These are phyloP conservation scores for Eragrostis curvula DNA, from an alignment of 176 grass and related monocot genomes.

Conservation along the genomic window DNA sequence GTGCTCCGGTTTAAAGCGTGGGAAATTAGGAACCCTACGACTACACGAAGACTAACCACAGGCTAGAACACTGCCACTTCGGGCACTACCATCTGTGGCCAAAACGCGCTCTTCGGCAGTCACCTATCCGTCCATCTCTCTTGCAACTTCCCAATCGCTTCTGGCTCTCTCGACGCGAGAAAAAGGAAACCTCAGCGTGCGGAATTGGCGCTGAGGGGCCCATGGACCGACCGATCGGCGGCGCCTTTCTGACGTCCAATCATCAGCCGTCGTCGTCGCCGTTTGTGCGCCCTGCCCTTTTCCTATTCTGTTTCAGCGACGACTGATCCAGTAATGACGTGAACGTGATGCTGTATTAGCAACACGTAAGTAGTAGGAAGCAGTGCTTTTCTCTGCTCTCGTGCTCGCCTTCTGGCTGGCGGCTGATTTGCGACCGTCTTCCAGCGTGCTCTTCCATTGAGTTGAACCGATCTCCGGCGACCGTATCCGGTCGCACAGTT, in stretches of 20 bases:
- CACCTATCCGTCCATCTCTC: constrained; percentile 27
- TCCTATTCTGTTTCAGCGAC: not conserved
- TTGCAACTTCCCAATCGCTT: constrained; percentile 24
- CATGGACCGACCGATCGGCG: not conserved
- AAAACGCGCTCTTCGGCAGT: not conserved
- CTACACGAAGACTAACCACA: not conserved
- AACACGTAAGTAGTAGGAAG: not conserved
- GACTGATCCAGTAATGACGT: constrained; percentile 38
- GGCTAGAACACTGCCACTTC: not conserved
- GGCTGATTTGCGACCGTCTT: not conserved
- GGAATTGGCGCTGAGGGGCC: not conserved
- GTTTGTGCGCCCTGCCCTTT: not conserved
- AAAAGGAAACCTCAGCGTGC: constrained; percentile 4
- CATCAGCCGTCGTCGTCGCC: not conserved
- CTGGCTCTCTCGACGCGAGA: not conserved
- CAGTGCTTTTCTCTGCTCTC: not conserved
- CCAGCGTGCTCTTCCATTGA: not conserved
- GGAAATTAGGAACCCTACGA: constrained; percentile 11
- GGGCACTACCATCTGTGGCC: not conserved
- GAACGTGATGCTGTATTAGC: constrained; percentile 17
- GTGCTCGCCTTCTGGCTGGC: not conserved
- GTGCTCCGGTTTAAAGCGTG: constrained; percentile 33
- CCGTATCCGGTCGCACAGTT: constrained; percentile 1
- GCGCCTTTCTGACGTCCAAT: constrained; percentile 29
- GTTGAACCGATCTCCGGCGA: constrained; percentile 37